A percentile compares a stretch with the other conserved stretches of the same genome.
phyloP scores from a whole-genome alignment of 176 grass and related monocot genomes.

The Bromus sterilis region DNA sequence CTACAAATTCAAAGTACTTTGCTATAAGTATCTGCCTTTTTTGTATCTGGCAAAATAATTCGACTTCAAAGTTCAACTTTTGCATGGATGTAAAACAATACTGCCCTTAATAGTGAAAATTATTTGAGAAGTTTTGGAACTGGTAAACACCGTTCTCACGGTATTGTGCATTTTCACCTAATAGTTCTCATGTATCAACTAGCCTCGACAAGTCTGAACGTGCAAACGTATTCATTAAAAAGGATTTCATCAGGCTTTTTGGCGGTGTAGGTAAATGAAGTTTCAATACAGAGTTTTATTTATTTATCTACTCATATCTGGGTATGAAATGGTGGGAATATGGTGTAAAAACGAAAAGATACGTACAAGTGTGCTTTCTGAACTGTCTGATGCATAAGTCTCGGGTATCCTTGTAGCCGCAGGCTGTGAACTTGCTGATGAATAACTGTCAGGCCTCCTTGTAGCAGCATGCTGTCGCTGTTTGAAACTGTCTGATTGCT shows the following conservation, averaged over 20 bases:
- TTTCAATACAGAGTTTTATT: not conserved
- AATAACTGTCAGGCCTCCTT: slow-evolving; percentile 29
- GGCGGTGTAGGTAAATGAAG: not conserved
- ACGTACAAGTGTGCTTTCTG: slow-evolving; percentile 61
- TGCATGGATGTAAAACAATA: not conserved
- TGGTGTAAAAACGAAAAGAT: not conserved
- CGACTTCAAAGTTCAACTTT: not conserved
- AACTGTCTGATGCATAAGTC: slow-evolving; percentile 10
- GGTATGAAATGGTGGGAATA: not conserved
- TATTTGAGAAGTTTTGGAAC: not conserved
- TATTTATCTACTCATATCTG: not conserved
- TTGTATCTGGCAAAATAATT: not conserved
- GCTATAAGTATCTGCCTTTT: not conserved
- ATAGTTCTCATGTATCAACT: not conserved
- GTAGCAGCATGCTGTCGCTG: slow-evolving; percentile 33
- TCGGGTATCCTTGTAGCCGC: slow-evolving; percentile 20
- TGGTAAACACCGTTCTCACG: not conserved
- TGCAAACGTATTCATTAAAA: not conserved
- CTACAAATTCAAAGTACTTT: not conserved
- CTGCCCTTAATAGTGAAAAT: not conserved
- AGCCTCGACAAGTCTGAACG: not conserved
- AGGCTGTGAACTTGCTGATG: slow-evolving; percentile 47
- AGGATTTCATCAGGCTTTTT: not conserved
- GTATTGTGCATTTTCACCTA: not conserved
- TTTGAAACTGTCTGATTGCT: slow-evolving; percentile 39